Percentiles rank a stretch among this genome's conserved stretches.
Evolutionary conservation across 192 early-diverging fungal species (phyloP).

Genomic region (Coemansia sp.): DNA sequence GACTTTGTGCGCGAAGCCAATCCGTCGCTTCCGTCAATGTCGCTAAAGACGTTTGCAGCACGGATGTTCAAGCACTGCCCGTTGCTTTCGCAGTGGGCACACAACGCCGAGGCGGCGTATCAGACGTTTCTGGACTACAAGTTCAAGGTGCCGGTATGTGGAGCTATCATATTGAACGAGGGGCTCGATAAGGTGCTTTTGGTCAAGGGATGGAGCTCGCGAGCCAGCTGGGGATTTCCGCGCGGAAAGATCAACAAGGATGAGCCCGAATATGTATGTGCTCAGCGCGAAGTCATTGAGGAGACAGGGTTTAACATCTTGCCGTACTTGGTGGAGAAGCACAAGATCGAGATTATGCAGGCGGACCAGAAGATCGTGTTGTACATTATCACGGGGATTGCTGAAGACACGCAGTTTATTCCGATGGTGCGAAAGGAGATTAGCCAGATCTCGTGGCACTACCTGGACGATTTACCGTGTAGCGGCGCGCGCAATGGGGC

Average conservation of each 20-base stretch:
- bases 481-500: constrained; percentile 19
- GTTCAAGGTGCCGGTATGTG: constrained; percentile 95
- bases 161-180: constrained; percentile 92
- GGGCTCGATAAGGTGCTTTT: constrained; percentile 77
- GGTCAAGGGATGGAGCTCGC: constrained; percentile 91
- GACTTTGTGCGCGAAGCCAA: constrained; percentile 82
- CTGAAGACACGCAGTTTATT: constrained; percentile 78
- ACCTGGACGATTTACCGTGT: constrained; percentile 65
- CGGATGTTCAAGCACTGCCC: constrained; percentile 90
- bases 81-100: constrained; percentile 84
- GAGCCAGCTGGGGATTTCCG: constrained; percentile 96
- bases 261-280: constrained; percentile 86
- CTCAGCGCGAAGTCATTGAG: constrained; percentile 92
- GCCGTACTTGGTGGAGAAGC: constrained; percentile 68
- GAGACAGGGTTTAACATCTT: constrained; percentile 94
- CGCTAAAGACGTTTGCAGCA: constrained; percentile 82
- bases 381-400: constrained; percentile 89
- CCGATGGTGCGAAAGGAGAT: constrained; percentile 94
- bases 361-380: constrained; percentile 88
- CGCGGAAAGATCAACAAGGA: constrained; percentile 99
- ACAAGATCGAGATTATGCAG: constrained; percentile 88
- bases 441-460: constrained; percentile 78
- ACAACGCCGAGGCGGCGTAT: constrained; percentile 89
- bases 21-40: constrained; percentile 78
- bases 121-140: constrained; percentile 95